Conservation (phyloP, 2,329 filamentous ascomycete genomes). For the Didymellaceae sp. region DNA sequence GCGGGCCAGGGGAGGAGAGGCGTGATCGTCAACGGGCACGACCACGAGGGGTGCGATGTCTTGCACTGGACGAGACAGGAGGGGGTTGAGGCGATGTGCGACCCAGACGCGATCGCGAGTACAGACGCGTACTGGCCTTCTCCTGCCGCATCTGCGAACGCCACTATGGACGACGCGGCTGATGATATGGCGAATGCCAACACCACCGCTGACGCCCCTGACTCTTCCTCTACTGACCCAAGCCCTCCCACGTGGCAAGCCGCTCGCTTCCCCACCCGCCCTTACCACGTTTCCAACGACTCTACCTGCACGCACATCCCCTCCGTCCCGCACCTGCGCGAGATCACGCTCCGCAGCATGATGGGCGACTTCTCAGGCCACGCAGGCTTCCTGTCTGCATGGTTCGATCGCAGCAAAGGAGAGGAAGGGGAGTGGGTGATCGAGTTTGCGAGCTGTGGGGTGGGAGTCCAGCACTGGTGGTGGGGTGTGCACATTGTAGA, state of each 20-base stretch:
- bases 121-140: neutral
- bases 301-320: slow-evolving; percentile 38
- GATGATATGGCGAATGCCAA: slow-evolving; percentile 8
- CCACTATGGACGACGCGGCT: neutral
- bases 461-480: slow-evolving; percentile 92
- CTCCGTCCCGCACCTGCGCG: slow-evolving; percentile 69
- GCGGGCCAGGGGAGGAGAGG: slow-evolving; percentile 73
- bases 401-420: slow-evolving; percentile 75
- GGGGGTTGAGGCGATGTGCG: slow-evolving; percentile 22
- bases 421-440: slow-evolving; percentile 85
- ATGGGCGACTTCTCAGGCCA: slow-evolving; percentile 97
- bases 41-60: slow-evolving; percentile 92
- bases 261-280: slow-evolving; percentile 25
- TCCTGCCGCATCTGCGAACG: neutral
- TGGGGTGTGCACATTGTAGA: slow-evolving; percentile 78
- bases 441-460: slow-evolving; percentile 77
- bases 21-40: slow-evolving; percentile 88
- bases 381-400: slow-evolving; percentile 83
- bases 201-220: neutral
- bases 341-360: slow-evolving; percentile 96
- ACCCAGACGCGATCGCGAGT: slow-evolving; percentile 8
- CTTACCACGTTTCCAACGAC: slow-evolving; percentile 50
- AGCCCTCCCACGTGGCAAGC: slow-evolving; percentile 27
- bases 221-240: neutral
- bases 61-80: slow-evolving; percentile 67